These are phyloP conservation scores for Diaporthe batatas DNA, from an alignment of 2,329 filamentous ascomycete genomes.

Conservation along the genomic window DNA sequence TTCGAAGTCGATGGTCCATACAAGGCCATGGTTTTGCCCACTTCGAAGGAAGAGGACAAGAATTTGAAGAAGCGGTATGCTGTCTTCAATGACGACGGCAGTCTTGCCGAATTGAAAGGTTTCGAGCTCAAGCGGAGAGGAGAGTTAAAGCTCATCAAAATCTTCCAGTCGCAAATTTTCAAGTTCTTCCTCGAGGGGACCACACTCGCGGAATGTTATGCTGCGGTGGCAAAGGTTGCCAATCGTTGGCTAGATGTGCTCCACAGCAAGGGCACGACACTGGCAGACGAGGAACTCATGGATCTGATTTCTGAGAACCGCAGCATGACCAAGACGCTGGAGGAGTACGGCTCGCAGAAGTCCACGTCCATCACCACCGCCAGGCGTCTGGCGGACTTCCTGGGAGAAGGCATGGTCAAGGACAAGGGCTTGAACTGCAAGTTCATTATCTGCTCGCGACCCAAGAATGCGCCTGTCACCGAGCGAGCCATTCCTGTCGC, in stretches of 20 bases:
- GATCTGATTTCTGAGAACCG: conserved; percentile 99
- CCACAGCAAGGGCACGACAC: conserved; percentile 85
- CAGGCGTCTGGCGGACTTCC: conserved; percentile 91
- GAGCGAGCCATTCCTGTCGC: conserved; percentile 95
- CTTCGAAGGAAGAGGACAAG: conserved; percentile 98
- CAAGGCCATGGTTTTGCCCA: conserved; percentile 96
- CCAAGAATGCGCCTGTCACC: conserved; percentile 90
- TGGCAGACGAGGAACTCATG: conserved; percentile 97
- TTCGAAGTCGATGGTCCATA: conserved; percentile 99
- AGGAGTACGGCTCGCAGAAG: conserved; percentile 96
- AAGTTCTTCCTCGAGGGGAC: conserved; percentile 97
- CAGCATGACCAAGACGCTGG: conserved; percentile 96
- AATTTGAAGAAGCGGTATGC: conserved; percentile 99
- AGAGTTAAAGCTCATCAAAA: conserved; percentile 99
- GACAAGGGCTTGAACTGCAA: conserved; percentile 99
- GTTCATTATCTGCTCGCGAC: conserved; percentile 94
- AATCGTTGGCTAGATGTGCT: conserved; percentile 98
- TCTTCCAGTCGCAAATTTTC: conserved; percentile 99
- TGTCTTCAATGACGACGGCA: conserved; percentile 98
- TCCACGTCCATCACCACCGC: conserved; percentile 99
- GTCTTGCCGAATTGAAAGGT: conserved; percentile 93
- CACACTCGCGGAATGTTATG: conserved; percentile 90
- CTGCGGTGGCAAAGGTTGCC: conserved; percentile 91
- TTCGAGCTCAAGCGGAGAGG: conserved; percentile 98
- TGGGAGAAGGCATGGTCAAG: conserved; percentile 99